These are phyloP conservation scores for Quercus parvula DNA, from an alignment of 306 rosid genomes.

Conservation along the genomic window DNA sequence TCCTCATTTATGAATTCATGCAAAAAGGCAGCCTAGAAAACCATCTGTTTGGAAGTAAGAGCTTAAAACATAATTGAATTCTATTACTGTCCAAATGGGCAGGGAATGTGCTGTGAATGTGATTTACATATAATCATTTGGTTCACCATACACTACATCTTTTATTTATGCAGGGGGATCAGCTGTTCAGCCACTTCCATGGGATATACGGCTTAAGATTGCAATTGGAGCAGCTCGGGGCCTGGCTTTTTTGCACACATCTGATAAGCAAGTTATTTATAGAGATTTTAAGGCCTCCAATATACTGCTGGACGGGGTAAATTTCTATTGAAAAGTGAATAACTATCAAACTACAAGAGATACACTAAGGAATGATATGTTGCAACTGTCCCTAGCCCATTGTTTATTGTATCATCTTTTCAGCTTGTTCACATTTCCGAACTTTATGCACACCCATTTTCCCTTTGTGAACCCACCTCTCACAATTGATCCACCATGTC, in stretches of 20 bases:
- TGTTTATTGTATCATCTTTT: neutral
- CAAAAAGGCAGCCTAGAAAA: slow-evolving; percentile 88
- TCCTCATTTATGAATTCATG: slow-evolving; percentile 89
- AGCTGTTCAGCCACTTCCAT: slow-evolving; percentile 71
- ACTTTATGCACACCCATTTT: too few relatives aligned
- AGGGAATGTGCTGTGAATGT: neutral
- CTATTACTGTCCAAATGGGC: neutral
- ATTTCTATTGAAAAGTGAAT: slow-evolving; percentile 7
- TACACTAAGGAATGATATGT: neutral
- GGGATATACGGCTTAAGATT: slow-evolving; percentile 85
- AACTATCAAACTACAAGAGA: neutral
- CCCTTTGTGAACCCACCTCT: too few relatives aligned
- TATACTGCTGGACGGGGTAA: slow-evolving; percentile 81
- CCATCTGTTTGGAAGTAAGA: slow-evolving; percentile 95
- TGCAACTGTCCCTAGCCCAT: neutral
- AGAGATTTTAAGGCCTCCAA: slow-evolving; percentile 96
- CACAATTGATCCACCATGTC: too few relatives aligned
- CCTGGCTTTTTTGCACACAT: slow-evolving; percentile 80
- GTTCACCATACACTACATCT: slow-evolving; percentile 1
- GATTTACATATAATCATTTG: slow-evolving; percentile 4
- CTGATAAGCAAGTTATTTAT: slow-evolving; percentile 81
- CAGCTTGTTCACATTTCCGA: neutral
- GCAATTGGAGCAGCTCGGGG: slow-evolving; percentile 97
- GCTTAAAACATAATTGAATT: slow-evolving; percentile 9
- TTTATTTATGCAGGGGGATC: slow-evolving; percentile 66